Conservation (phyloP, 2,329 filamentous ascomycete genomes). For the Cadophora gregata region DNA sequence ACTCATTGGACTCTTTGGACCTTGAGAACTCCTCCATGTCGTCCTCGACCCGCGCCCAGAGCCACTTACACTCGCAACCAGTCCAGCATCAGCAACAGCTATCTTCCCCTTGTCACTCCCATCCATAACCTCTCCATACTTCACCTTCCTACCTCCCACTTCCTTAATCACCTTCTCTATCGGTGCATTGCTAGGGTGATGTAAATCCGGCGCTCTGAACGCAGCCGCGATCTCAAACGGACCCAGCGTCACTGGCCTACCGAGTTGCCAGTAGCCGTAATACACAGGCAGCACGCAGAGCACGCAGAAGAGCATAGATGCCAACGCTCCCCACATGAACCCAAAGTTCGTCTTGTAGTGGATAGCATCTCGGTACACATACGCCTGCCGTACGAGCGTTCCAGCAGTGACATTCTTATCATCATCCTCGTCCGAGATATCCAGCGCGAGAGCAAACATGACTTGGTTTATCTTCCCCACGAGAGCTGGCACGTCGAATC, state of each 20-base stretch:
- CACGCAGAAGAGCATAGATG: constrained; percentile 10
- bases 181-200: not conserved
- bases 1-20: not conserved
- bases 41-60: not conserved
- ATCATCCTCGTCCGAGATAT: constrained; percentile 16
- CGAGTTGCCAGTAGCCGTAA: constrained; percentile 12
- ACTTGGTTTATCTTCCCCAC: constrained; percentile 10
- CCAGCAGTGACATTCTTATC: constrained; percentile 6
- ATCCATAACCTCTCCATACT: constrained; percentile 9
- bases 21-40: not conserved
- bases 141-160: not conserved
- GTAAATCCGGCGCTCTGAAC: constrained; percentile 9
- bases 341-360: constrained; percentile 14
- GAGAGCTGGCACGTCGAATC: constrained; percentile 5
- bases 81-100: not conserved
- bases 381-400: not conserved
- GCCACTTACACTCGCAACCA: not conserved
- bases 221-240: constrained; percentile 16
- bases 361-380: constrained; percentile 11
- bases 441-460: constrained; percentile 9
- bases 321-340: constrained; percentile 11
- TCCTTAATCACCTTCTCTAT: constrained; percentile 14
- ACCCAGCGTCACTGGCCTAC: not conserved
- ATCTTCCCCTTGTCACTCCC: constrained; percentile 13
- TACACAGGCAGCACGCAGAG: constrained; percentile 14